Evolutionary conservation across 257 asterid species (phyloP).

Genomic region (Salvia splendens): DNA sequence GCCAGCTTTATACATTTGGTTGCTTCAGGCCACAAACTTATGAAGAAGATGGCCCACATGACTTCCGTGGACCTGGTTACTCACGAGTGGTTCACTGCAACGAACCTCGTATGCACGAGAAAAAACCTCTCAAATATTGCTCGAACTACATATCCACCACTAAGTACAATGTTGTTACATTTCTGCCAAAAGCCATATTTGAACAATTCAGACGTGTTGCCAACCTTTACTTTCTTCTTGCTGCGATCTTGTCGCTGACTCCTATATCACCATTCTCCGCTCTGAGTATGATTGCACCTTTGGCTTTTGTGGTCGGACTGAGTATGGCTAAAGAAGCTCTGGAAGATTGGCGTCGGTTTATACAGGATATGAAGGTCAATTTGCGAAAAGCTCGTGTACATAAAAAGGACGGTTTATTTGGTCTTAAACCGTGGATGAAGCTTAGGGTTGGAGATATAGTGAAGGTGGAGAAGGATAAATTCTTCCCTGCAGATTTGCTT

Average conservation of each 20-base stretch:
- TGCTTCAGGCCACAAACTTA: constrained; percentile 55
- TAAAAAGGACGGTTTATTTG: constrained; percentile 67
- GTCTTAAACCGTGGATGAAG: constrained; percentile 85
- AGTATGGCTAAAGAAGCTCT: constrained; percentile 97
- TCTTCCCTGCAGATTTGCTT: constrained; percentile 96
- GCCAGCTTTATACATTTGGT: constrained; percentile 78
- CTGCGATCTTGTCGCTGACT: constrained; percentile 78
- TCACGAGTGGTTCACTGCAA: constrained; percentile 81
- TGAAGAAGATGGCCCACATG: constrained; percentile 60
- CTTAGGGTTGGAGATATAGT: constrained; percentile 88
- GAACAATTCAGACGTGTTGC: constrained; percentile 98
- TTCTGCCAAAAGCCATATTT: constrained; percentile 89
- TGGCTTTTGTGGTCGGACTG: constrained; percentile 87
- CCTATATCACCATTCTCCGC: constrained; percentile 85
- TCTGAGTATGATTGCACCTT: constrained; percentile 90
- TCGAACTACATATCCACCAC: constrained; percentile 89
- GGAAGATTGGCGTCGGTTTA: constrained; percentile 93
- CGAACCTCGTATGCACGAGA: constrained; percentile 74
- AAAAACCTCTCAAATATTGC: constrained; percentile 73
- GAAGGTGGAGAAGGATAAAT: constrained; percentile 86
- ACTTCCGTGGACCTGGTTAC: constrained; percentile 76
- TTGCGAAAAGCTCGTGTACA: constrained; percentile 74
- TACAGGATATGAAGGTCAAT: constrained; percentile 97
- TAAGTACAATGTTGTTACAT: constrained; percentile 78
- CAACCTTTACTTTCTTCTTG: constrained; percentile 90